Base-by-base conservation (phyloP, 768 basidiomycete species). In the Termitomyces sp. region DNA sequence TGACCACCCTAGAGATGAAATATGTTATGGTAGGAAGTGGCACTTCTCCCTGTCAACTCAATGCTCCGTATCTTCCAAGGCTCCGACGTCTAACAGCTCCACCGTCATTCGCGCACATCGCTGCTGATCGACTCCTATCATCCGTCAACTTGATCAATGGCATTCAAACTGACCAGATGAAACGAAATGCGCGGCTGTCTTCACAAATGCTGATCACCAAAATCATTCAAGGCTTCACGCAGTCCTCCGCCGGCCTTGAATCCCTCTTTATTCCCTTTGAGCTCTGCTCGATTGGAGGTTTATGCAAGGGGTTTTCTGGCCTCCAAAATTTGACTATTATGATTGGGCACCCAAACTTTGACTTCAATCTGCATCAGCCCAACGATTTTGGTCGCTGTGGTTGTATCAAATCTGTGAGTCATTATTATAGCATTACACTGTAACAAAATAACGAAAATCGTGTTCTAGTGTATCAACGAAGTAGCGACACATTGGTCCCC, bases 61-160 rank as follows among this genome's bases (percentile, higher is more conserved):
- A 52, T 13, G 14, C 57, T 6, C 57, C 63, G 6, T 62, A 56
- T 20, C 36, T 64, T 28, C 59, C 61, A 16, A 60, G 52, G 3
- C 61, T 66, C 20, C 46, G 36, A 47, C 36, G 7, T 16, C 49
- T 66, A 20, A 5, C 3, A 4, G 51, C 51, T 18, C 59, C 65
- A 0, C 56, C 58, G 9, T 56, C 35, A 1, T 53, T 63, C 47
- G 49, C 36, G 1, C 28, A 41, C 13, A n/a, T 66, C 3, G 49
- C 60, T 28, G 14, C 49, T 4, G 46, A 50, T 20, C 61, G 65
- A 16, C 56, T 53, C 13, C 30, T 66, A 33, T 48, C 50, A 1
- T 54, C 51, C 7, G 12, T 66, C 8, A 33, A 59, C 13, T 20
- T 66, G 20, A 33, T 51, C 9, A 20, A 33, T 20, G 58, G 50